Evolutionary conservation across 257 asterid species (phyloP), one percentile per base, ranked within the genome.

Genomic region (Penstemon davidsonii): DNA sequence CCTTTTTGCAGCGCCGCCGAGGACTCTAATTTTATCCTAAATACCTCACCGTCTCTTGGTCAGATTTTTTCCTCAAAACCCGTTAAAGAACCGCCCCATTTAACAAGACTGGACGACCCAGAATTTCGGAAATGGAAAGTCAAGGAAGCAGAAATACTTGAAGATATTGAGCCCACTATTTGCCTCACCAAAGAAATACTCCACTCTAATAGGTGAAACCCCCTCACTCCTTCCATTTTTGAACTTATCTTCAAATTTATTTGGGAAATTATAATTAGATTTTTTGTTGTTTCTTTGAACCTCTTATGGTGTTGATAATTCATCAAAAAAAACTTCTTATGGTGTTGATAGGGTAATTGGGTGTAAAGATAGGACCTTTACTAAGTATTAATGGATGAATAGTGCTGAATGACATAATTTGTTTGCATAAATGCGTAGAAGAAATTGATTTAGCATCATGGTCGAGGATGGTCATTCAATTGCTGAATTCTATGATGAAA

Each of bases 111-210:
- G 81, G 79, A 83, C 64, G 88, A 88, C 56, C 77, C 86, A 10
- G 87, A 83, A 42, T 80, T 69, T 68, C 68, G 92, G 53, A 89
- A 76, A 68, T 87, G 98, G 98, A 86, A 86, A 55, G 79, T 60
- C 44, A 79, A 75, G 64, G 96, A 92, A 85, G 71, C 87, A 0
- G 78, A 85, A 60, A 89, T 92, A 52, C 88, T 82, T 42, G 72
- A 74, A 39, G 98, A 92, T 38, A 80, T 89, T 56, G 87, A 87
- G 56, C 92, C 96, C 68, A 64, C 87, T 66, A 74, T 77, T 69
- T 68, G 55, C 51, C 86, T 82, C 46, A 72, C 89, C 59, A 92
- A 92, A 67, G 84, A 85, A 55, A 89, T 92, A 52, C 88, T 92
- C 58, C 98, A 92, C 83, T 89, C 96, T 0, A 37, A 80, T 11